Evolutionary conservation across 2,329 filamentous ascomycete species (phyloP).

Genomic region (Ophiostoma sp.): DNA sequence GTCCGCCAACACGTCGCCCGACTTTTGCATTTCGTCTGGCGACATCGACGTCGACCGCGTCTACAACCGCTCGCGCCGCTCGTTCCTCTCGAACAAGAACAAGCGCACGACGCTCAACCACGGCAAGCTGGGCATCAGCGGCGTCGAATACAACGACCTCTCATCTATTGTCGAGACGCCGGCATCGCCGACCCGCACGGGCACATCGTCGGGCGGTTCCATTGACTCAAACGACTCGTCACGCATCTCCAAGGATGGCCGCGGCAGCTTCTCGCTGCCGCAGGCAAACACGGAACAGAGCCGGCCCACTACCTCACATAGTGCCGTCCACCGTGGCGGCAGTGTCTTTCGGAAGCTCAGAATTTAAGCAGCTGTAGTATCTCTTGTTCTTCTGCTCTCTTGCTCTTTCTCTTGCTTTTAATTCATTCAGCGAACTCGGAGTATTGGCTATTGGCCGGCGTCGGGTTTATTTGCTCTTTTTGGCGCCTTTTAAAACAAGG

Average conservation of each 20-base stretch:
- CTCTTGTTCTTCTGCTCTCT: neutral
- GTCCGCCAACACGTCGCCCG: slow-evolving; percentile 52
- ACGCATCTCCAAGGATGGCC: slow-evolving; percentile 37
- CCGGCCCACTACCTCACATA: slow-evolving; percentile 7
- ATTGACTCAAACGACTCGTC: slow-evolving; percentile 19
- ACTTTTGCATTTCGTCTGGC: slow-evolving; percentile 52
- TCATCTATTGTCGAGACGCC: slow-evolving; percentile 21
- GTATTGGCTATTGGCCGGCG: neutral
- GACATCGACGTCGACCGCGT: slow-evolving; percentile 44
- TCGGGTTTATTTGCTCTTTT: neutral
- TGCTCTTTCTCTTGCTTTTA: slow-evolving; percentile 13
- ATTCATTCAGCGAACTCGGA: neutral
- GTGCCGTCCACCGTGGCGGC: slow-evolving; percentile 10
- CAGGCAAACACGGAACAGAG: neutral
- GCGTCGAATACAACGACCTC: slow-evolving; percentile 18
- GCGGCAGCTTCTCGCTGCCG: slow-evolving; percentile 33
- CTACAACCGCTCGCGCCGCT: slow-evolving; percentile 41
- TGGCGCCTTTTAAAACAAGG: neutral
- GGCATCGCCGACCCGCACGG: slow-evolving; percentile 2
- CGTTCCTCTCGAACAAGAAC: slow-evolving; percentile 42
- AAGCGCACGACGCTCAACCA: slow-evolving; percentile 45
- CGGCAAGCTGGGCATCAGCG: slow-evolving; percentile 36
- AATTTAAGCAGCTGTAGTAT: neutral
- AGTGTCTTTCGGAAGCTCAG: slow-evolving; percentile 25
- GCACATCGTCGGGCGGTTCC: slow-evolving; percentile 20